Percentiles rank a stretch among this genome's conserved stretches.
Conservation (phyloP, 176 grass and related monocot species). For the Miscanthus lutarioriparius region DNA sequence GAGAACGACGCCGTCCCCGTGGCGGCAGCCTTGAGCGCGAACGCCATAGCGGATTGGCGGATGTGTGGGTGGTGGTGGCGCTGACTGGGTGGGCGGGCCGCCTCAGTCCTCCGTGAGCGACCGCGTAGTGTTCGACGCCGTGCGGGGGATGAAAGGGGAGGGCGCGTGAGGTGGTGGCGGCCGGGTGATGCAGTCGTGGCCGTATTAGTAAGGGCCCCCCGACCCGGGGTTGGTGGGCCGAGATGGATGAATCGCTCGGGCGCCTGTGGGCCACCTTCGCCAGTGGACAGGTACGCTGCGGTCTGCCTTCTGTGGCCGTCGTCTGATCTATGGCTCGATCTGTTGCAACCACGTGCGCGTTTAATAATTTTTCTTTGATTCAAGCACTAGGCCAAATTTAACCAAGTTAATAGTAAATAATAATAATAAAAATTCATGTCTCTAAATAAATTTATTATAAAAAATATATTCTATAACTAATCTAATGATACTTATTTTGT, state of each 20-base stretch:
- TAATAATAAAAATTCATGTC: too few species aligned
- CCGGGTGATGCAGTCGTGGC: not conserved
- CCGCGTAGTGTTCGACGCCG: constrained; percentile 25
- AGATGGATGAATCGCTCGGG: constrained; percentile 2
- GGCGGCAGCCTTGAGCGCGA: constrained; percentile 49
- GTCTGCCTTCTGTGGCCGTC: not conserved
- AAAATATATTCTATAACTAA: too few species aligned
- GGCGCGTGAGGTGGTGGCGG: not conserved
- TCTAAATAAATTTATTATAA: too few species aligned
- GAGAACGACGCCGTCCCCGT: constrained; percentile 23
- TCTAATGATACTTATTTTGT: too few species aligned
- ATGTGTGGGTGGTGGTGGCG: not conserved
- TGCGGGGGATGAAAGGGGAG: not conserved
- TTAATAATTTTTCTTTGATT: not conserved
- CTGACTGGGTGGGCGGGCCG: not conserved
- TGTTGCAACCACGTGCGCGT: not conserved
- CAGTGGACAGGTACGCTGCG: not conserved
- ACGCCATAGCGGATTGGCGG: constrained; percentile 32
- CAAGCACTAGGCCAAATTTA: too few species aligned
- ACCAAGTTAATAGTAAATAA: too few species aligned
- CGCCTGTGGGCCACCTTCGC: not conserved
- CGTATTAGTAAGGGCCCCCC: not conserved
- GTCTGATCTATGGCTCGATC: too few species aligned
- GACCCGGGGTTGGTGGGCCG: constrained; percentile 37
- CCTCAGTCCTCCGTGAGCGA: not conserved